Evolutionary conservation across 192 early-diverging fungal species (phyloP), one percentile per base, ranked within the genome.

Genomic region (Entomortierella lignicola): DNA sequence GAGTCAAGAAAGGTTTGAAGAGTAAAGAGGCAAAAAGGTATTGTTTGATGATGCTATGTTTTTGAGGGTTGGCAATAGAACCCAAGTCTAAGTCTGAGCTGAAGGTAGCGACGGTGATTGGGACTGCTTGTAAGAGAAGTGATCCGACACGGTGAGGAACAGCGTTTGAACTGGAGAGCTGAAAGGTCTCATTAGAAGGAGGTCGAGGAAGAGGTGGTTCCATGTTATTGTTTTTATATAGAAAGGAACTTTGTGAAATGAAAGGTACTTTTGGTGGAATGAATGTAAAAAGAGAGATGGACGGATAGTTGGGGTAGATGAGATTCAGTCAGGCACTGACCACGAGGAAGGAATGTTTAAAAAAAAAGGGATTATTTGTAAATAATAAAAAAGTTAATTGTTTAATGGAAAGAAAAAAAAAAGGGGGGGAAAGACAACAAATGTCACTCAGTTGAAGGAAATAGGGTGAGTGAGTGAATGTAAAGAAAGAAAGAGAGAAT

Each of bases 21-120:
- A 77, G 66, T 26, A 77, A 52, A 13, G 62, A 69, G 12, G 60
- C 74, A 27, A 77, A 77, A n/a, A 69, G 55, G 55, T 77, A 77
- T 32, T 69, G 74, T 12, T 77, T 77, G 60, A 77, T 50, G 31
- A 41, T 32, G 0, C 65, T 63, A 37, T 77, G 31, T 30, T 69
- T 69, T n/a, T 61, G 67, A 2, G 74, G 74, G 50, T 69, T 77
- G 26, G 74, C 66, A 25, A 77, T 53, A 5, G 74, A 57, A 7
- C 55, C 66, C 5, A 77, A 55, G 61, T 77, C 74, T 32, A 77
- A 61, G 4, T 77, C 74, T 20, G 67, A 53, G 42, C 64, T 47
- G 50, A 77, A 77, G 17, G 61, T 69, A 25, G 74, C 66, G 18
- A 69, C 67, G 6, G 74, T 77, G 18, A 69, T 48, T 15, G 37